Conservation (phyloP, 495 filamentous ascomycete genomes). For the Aspergillus incahuasiensis region DNA sequence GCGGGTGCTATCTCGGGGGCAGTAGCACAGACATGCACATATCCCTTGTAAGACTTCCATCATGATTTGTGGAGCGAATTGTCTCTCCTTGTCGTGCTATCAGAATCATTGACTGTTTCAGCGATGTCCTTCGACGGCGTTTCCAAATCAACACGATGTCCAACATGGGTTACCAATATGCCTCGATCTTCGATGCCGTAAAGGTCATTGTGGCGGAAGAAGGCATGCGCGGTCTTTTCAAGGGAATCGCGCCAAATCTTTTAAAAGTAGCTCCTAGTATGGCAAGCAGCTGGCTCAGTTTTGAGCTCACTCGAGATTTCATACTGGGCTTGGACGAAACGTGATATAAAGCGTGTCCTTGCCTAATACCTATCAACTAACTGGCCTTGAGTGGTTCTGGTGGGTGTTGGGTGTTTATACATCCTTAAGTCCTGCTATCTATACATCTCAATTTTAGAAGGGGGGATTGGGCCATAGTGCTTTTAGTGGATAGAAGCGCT, state of each 20-base stretch:
- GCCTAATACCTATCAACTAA: too few species aligned
- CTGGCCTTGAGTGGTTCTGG: too few species aligned
- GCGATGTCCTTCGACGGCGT: slow-evolving; percentile 88
- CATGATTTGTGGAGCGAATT: background rate
- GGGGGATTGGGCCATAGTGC: too few species aligned
- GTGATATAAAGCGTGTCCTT: too few species aligned
- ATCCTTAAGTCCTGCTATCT: too few species aligned
- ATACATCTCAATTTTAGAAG: too few species aligned
- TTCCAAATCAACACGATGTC: slow-evolving; percentile 99
- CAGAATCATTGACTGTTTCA: slow-evolving; percentile 27
- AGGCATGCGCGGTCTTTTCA: slow-evolving; percentile 74
- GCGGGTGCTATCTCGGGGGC: slow-evolving; percentile 94
- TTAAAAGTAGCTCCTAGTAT: slow-evolving; percentile 97
- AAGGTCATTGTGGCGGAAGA: slow-evolving; percentile 76
- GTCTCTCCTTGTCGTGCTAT: background rate
- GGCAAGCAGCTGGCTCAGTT: slow-evolving; percentile 97
- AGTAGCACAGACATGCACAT: slow-evolving; percentile 95
- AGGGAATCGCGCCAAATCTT: slow-evolving; percentile 88
- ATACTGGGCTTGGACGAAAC: slow-evolving; percentile 54
- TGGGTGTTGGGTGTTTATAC: too few species aligned
- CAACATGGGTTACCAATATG: slow-evolving; percentile 97
- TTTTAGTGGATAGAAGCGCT: too few species aligned
- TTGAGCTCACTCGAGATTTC: slow-evolving; percentile 87
- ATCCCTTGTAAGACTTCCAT: slow-evolving; percentile 72
- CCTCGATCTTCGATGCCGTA: slow-evolving; percentile 77